phyloP scores from a whole-genome alignment of 202 grass and related monocot species.

The Eragrostis tef region DNA sequence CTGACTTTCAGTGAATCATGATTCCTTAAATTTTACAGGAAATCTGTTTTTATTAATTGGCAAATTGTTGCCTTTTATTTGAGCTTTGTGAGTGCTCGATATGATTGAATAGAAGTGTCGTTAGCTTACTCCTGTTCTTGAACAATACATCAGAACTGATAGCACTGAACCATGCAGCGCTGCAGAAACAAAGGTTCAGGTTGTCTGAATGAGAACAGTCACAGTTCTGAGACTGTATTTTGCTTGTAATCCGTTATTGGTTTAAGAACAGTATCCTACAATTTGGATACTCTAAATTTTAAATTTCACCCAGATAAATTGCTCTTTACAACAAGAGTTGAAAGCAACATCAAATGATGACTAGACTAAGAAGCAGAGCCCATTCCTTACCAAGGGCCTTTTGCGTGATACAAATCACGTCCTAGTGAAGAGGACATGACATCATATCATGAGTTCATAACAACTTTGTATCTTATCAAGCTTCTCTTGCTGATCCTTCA shows the following conservation, averaged over 20 bases:
- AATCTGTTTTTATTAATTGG: neutral
- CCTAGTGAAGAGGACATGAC: constrained; percentile 11
- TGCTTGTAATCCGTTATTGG: neutral
- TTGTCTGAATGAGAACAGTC: neutral
- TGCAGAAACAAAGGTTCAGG: neutral
- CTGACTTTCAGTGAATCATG: neutral
- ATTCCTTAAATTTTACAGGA: neutral
- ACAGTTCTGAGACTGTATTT: neutral
- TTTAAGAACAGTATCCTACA: constrained; percentile 5
- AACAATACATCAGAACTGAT: neutral
- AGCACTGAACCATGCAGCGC: neutral
- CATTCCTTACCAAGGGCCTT: neutral
- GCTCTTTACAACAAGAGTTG: constrained; percentile 23
- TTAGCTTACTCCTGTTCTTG: neutral
- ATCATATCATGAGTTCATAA: neutral
- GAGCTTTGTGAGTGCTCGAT: neutral
- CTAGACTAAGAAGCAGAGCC: neutral
- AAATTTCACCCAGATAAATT: neutral
- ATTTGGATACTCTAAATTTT: constrained; percentile 7
- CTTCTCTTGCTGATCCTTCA: neutral
- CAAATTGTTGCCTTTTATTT: neutral
- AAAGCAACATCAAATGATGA: constrained; percentile 11
- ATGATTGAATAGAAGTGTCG: no score
- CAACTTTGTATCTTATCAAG: neutral
- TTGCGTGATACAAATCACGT: neutral